A percentile compares a stretch with the other conserved stretches of the same genome.
phyloP scores from a whole-genome alignment of 129 eudicot genomes.

The Helianthus annuus region DNA sequence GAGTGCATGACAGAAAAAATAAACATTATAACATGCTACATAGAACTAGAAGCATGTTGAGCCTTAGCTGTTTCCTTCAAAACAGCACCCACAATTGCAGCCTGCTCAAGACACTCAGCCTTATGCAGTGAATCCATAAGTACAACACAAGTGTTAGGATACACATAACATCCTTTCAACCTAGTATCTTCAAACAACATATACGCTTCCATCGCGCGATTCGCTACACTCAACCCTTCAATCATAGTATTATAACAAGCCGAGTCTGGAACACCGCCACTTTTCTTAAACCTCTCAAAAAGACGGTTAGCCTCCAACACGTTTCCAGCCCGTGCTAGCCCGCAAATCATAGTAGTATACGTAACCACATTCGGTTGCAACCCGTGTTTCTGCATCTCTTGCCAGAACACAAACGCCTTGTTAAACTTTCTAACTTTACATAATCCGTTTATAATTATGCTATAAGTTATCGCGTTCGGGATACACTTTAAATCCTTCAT shows the following conservation, averaged over 20 bases:
- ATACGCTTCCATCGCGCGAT: constrained; percentile 78
- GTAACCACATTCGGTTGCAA: constrained; percentile 76
- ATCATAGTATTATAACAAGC: constrained; percentile 87
- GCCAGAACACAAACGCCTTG: constrained; percentile 94
- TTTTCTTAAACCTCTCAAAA: constrained; percentile 69
- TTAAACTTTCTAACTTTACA: constrained; percentile 83
- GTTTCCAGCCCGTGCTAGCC: constrained; percentile 91
- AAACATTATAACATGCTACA: background rate
- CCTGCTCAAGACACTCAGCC: constrained; percentile 94
- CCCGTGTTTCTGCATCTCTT: constrained; percentile 92
- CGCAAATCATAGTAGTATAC: constrained; percentile 87
- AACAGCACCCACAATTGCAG: constrained; percentile 91
- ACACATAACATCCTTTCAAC: constrained; percentile 64
- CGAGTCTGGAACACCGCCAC: constrained; percentile 83
- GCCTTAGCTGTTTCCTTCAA: constrained; percentile 86
- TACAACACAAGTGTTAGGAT: constrained; percentile 79
- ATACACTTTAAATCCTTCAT: constrained; percentile 74
- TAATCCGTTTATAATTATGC: constrained; percentile 81
- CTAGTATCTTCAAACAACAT: constrained; percentile 80
- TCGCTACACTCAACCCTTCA: constrained; percentile 77
- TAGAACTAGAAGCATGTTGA: constrained; percentile 71
- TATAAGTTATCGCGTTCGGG: constrained; percentile 65
- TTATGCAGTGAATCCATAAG: constrained; percentile 91
- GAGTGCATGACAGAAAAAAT: constrained; percentile 17
- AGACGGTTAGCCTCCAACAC: constrained; percentile 65